Evolutionary conservation across 148 eudicot species (phyloP), one percentile per base, ranked within the genome.

Genomic region (Vaccinium corymbosum): DNA sequence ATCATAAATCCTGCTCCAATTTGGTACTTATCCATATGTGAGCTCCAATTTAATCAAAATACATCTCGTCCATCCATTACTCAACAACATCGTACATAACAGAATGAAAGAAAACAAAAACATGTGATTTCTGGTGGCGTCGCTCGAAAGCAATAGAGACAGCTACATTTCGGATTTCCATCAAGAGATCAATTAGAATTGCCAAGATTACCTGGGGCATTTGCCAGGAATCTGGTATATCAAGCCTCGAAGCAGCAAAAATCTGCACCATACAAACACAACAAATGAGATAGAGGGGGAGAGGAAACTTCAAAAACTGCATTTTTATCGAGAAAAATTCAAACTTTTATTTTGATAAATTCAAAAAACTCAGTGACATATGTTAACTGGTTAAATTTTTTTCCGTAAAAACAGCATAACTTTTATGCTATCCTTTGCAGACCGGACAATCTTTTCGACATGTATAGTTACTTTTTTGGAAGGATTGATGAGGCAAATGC

Each of bases 201-300:
- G 9, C 46, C 66, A 61, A 20, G 15, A 46, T 75, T 87, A 95
- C 98, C 97, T 94, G 98, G 32, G 98, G 98, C 98, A 96, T 96
- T 84, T 96, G 98, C 98, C 98, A 96, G 76, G 95, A 20, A 76
- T 90, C 94, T 15, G 98, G 98, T 53, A 94, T 86, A 87, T 94
- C 98, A 61, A 94, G 96, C 89, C 98, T 92, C 46, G 98, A 93
- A 48, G 98, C 98, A 80, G 94, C 89, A 86, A 94, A 96, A 87
- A 94, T 87, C 98, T 94, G 83, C 81, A 81, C 6, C 74, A 73
- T n/a, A 1, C 13, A 84, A 42, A 27, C 46, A 6, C 19, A 13
- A 62, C 22, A 62, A 15, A 22, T 19, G 1, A 52, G 13, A 35
- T 35, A 55, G 15, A 46, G 0, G 19, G 62, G 6, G 12, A 17